A percentile compares a stretch with the other conserved stretches of the same genome.
These are phyloP conservation scores for Colletotrichum tanaceti DNA, from an alignment of 2,329 filamentous ascomycete genomes.

Conservation along the genomic window DNA sequence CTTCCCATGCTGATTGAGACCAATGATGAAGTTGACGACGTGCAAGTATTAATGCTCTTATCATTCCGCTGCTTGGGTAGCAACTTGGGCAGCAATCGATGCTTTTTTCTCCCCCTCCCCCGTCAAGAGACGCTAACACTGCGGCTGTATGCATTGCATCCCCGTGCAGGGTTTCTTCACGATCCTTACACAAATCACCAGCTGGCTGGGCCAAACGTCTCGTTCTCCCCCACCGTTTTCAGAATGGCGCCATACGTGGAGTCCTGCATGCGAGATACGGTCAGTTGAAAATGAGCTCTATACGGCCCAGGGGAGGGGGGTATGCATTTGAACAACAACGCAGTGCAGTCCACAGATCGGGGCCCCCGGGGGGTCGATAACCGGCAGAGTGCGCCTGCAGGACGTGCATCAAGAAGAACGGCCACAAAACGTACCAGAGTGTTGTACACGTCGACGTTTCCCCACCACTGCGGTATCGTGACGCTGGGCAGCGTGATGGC, in stretches of 20 bases:
- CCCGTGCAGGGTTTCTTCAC: constrained; percentile 25
- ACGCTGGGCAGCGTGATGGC: constrained; percentile 49
- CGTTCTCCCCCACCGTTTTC: constrained; percentile 42
- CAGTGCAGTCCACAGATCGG: neutral
- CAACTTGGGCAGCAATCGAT: constrained; percentile 35
- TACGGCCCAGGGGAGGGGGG: no score
- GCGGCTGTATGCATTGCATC: constrained; percentile 31
- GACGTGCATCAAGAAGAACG: no score
- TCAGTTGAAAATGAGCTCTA: neutral
- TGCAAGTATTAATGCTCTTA: no score
- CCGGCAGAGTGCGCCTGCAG: neutral
- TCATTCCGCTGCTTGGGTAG: constrained; percentile 31
- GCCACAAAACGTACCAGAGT: no score
- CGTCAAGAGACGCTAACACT: constrained; percentile 16
- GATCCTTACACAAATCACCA: constrained; percentile 50
- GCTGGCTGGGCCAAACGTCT: constrained; percentile 49
- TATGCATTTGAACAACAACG: neutral
- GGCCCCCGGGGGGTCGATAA: no score
- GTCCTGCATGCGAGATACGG: constrained; percentile 41
- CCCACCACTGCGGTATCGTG: constrained; percentile 56
- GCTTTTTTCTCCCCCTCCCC: neutral
- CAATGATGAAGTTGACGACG: neutral
- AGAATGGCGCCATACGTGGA: constrained; percentile 43
- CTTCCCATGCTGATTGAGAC: neutral
- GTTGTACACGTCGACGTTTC: constrained; percentile 62